Percentiles rank a stretch among this genome's conserved stretches.
Conservation (phyloP, 2,329 filamentous ascomycete genomes). For the Gaeumannomyces sp. region DNA sequence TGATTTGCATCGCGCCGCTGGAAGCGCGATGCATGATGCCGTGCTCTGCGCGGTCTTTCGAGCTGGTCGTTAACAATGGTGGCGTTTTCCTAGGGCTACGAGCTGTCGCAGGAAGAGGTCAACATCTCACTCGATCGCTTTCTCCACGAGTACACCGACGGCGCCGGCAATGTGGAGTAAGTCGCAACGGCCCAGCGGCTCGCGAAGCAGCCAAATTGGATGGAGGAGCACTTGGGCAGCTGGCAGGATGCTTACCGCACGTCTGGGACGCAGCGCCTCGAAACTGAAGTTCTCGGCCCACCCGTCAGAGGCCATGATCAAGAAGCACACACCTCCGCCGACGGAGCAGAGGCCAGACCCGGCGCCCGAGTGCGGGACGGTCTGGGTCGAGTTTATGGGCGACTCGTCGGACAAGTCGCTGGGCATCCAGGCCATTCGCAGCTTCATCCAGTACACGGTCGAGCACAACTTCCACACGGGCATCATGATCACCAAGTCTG, state of each 20-base stretch:
- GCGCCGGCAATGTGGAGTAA: constrained; percentile 71
- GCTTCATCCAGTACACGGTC: constrained; percentile 77
- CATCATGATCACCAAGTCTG: constrained; percentile 78
- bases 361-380: constrained; percentile 69
- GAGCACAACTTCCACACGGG: constrained; percentile 80
- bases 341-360: constrained; percentile 65
- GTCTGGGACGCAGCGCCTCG: constrained; percentile 53
- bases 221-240: too few relatives aligned
- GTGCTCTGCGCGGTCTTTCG: too few relatives aligned
- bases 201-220: too few relatives aligned
- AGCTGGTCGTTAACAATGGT: too few relatives aligned
- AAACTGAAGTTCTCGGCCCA: constrained; percentile 84
- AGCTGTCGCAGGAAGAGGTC: constrained; percentile 83
- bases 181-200: constrained; percentile 20
- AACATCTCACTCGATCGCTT: constrained; percentile 82
- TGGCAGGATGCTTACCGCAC: too few relatives aligned
- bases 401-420: constrained; percentile 56
- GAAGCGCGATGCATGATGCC: too few relatives aligned
- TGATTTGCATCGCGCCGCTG: too few relatives aligned
- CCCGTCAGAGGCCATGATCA: constrained; percentile 76
- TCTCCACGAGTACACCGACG: constrained; percentile 61
- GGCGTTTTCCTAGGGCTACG: constrained; percentile 65
- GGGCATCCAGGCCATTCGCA: constrained; percentile 87
- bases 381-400: constrained; percentile 85
- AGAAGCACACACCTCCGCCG: constrained; percentile 70